Conservation (phyloP, 1,284 basidiomycete genomes). For the Puccinia horiana region DNA sequence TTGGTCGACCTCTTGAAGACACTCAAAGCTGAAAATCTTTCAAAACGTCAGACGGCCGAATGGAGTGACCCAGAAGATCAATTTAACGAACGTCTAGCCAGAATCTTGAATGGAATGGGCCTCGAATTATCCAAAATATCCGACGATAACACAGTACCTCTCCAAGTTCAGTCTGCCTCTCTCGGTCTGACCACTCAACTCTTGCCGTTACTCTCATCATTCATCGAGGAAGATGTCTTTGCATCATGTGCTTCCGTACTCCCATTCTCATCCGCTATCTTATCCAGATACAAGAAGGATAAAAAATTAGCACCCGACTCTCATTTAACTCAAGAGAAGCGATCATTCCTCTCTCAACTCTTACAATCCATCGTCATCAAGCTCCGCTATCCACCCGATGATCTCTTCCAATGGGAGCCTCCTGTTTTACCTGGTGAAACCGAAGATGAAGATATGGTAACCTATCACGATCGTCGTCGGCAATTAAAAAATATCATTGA, state of each 20-base stretch:
- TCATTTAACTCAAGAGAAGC: slow-evolving; percentile 69
- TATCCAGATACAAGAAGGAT: slow-evolving; percentile 76
- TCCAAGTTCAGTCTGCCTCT: slow-evolving; percentile 68
- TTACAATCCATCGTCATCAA: slow-evolving; percentile 80
- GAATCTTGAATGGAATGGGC: slow-evolving; percentile 78
- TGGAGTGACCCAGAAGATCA: slow-evolving; percentile 66
- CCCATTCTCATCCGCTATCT: slow-evolving; percentile 73
- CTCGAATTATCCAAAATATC: slow-evolving; percentile 79
- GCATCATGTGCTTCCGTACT: slow-evolving; percentile 83
- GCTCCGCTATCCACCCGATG: slow-evolving; percentile 62
- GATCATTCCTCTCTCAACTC: slow-evolving; percentile 76
- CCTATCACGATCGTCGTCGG: slow-evolving; percentile 84
- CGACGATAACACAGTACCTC: slow-evolving; percentile 63
- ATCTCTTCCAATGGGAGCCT: slow-evolving; percentile 81
- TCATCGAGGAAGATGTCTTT: slow-evolving; percentile 84
- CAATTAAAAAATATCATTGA: slow-evolving; percentile 81
- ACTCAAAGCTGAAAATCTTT: slow-evolving; percentile 68
- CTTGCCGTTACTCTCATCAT: slow-evolving; percentile 79
- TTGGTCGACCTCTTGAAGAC: slow-evolving; percentile 78
- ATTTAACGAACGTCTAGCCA: slow-evolving; percentile 85
- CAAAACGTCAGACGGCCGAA: slow-evolving; percentile 69
- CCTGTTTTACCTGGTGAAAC: slow-evolving; percentile 76
- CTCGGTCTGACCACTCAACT: slow-evolving; percentile 69
- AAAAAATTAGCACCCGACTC: slow-evolving; percentile 71
- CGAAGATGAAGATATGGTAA: slow-evolving; percentile 82